These are phyloP conservation scores for Mycosphaerella sp. DNA, from an alignment of 2,329 filamentous ascomycete genomes.

Conservation along the genomic window DNA sequence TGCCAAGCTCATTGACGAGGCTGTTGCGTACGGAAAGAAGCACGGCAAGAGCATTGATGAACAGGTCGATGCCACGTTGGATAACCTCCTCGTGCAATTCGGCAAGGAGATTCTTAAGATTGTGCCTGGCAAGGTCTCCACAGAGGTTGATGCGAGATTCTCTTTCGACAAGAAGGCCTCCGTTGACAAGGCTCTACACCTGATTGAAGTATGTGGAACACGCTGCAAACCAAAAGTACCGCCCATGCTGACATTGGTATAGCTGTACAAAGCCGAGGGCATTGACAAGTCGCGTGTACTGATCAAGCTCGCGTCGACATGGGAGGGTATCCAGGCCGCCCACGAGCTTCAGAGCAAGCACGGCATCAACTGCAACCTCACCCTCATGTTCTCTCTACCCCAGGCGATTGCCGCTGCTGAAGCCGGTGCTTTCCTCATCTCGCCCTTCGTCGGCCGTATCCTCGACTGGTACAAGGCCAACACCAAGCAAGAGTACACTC, in stretches of 20 bases:
- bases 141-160: conserved; percentile 92
- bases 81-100: conserved; percentile 94
- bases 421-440: conserved; percentile 94
- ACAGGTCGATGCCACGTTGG: conserved; percentile 83
- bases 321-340: conserved; percentile 99
- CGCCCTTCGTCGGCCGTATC: conserved; percentile 97
- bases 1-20: conserved; percentile 26
- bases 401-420: conserved; percentile 96
- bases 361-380: conserved; percentile 97
- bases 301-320: conserved; percentile 99
- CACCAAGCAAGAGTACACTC: conserved; percentile 86
- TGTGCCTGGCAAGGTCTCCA: conserved; percentile 97
- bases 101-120: conserved; percentile 96
- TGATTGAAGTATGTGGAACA: conserved; percentile 69
- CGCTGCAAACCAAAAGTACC: neutral
- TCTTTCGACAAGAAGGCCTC: conserved; percentile 93
- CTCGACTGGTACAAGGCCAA: conserved; percentile 99
- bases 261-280: conserved; percentile 92
- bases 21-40: conserved; percentile 74
- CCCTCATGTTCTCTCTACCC: conserved; percentile 92
- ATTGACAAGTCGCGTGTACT: conserved; percentile 90
- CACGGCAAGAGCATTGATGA: conserved; percentile 61
- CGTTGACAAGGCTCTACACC: conserved; percentile 90
- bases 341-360: conserved; percentile 94
- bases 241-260: conserved; percentile 26